phyloP scores from a whole-genome alignment of 2,329 filamentous ascomycete genomes.

The Curvularia sp. region DNA sequence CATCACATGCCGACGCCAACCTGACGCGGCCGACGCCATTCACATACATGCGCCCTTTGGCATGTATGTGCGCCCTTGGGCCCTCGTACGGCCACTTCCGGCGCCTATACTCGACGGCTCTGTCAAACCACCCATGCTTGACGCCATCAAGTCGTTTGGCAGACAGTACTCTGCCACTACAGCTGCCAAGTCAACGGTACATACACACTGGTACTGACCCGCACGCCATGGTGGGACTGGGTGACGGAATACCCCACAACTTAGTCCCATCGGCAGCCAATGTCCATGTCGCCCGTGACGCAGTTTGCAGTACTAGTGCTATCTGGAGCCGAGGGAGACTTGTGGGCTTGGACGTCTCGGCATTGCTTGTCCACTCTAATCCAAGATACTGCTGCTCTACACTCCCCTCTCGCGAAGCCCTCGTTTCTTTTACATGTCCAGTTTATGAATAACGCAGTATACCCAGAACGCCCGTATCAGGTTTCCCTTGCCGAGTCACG shows the following conservation, averaged over 20 bases:
- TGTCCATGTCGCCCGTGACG: slow-evolving; percentile 11
- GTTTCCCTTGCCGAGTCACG: too few relatives aligned
- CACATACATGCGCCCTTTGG: slow-evolving; percentile 1
- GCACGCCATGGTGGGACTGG: slow-evolving; percentile 9
- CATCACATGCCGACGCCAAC: neutral
- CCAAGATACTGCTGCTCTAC: too few relatives aligned
- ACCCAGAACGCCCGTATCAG: too few relatives aligned
- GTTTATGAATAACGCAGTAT: too few relatives aligned
- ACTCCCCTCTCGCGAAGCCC: too few relatives aligned
- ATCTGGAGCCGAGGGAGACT: slow-evolving; percentile 6
- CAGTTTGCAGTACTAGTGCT: slow-evolving; percentile 4
- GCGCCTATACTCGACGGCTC: neutral
- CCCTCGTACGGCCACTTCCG: neutral
- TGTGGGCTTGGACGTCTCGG: neutral
- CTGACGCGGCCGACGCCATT: slow-evolving; percentile 1
- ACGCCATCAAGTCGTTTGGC: neutral
- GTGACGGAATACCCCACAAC: slow-evolving; percentile 10
- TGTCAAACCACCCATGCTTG: neutral
- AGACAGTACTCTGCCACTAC: neutral
- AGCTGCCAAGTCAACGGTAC: neutral
- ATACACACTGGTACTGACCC: neutral
- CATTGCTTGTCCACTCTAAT: neutral
- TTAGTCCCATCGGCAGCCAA: slow-evolving; percentile 4
- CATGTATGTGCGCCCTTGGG: neutral
- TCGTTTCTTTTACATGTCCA: too few relatives aligned